These are phyloP conservation scores for Chrysochromulina tobinii DNA, from an alignment of 78 protist genomes.

Conservation along the genomic window DNA sequence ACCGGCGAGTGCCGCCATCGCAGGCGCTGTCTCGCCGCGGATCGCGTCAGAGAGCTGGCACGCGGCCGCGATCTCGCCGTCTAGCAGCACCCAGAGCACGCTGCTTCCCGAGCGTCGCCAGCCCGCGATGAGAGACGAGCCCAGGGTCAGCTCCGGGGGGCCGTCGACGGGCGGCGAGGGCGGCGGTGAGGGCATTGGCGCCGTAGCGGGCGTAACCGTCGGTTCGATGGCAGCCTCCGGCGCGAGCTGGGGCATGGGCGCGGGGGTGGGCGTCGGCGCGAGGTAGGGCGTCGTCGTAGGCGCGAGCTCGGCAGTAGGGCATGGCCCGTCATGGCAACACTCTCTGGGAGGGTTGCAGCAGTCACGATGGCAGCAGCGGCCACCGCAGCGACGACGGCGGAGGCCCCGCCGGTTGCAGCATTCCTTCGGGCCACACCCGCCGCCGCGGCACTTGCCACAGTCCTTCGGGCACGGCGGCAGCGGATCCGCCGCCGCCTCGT, in stretches of 20 bases:
- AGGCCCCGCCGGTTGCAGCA: no score
- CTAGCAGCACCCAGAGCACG: background rate
- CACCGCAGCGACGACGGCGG: no score
- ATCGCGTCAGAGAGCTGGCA: background rate
- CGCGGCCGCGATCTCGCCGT: constrained; percentile 1
- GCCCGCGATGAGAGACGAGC: background rate
- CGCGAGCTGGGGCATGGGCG: background rate
- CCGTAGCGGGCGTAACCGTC: background rate
- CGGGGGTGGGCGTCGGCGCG: background rate
- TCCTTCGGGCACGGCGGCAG: background rate
- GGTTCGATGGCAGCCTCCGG: background rate
- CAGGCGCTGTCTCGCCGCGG: background rate
- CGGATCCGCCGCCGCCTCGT: background rate
- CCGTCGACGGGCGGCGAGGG: background rate
- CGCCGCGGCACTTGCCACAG: no score
- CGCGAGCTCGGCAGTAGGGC: no score
- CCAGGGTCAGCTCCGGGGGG: background rate
- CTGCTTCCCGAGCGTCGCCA: background rate
- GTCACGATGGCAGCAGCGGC: no score
- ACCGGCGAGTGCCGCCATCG: background rate
- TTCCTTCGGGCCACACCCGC: no score
- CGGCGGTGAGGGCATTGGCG: background rate
- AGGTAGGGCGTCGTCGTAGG: no score
- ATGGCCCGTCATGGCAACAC: no score
- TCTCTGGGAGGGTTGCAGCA: no score